These are phyloP conservation scores for Mycena metata DNA, from an alignment of 768 basidiomycete genomes.

Conservation along the genomic window DNA sequence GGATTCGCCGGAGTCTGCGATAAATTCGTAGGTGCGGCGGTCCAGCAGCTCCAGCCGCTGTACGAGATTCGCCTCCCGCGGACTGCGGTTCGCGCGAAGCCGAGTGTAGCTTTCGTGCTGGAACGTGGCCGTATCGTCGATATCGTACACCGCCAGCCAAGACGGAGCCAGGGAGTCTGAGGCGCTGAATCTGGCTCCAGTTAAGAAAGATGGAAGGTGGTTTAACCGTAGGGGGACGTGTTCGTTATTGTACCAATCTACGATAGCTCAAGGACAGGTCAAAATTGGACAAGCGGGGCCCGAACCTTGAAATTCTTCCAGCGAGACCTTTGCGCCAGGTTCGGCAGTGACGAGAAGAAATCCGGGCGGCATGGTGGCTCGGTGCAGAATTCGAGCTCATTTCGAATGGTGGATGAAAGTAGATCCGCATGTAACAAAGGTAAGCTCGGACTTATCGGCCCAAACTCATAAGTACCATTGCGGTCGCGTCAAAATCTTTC, in stretches of 20 bases:
- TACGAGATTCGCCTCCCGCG: conserved; percentile 58
- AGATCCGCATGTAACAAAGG: no score
- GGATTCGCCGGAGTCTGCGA: conserved; percentile 52
- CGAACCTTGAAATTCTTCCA: conserved; percentile 65
- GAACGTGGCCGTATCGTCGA: conserved; percentile 58
- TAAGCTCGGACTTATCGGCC: no score
- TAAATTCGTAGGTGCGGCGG: conserved; percentile 55
- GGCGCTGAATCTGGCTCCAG: conserved; percentile 61
- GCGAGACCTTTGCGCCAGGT: conserved; percentile 55
- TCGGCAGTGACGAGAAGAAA: conserved; percentile 66
- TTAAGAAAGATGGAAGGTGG: conserved; percentile 59
- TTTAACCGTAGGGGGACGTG: conserved; percentile 66
- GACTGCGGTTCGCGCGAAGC: conserved; percentile 59
- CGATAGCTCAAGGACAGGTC: neutral
- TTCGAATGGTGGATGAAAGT: neutral
- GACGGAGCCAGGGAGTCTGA: conserved; percentile 52
- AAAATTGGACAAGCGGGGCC: neutral
- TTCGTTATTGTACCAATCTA: conserved; percentile 71
- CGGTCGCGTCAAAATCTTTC: no score
- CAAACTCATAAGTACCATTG: no score
- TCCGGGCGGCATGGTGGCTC: conserved; percentile 52
- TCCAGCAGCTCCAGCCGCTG: conserved; percentile 58
- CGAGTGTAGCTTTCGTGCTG: conserved; percentile 58
- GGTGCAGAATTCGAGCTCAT: neutral
- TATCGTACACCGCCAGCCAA: conserved; percentile 67